Conservation (phyloP, 1,284 basidiomycete species). For the Cutaneotrichosporon daszewskae region DNA sequence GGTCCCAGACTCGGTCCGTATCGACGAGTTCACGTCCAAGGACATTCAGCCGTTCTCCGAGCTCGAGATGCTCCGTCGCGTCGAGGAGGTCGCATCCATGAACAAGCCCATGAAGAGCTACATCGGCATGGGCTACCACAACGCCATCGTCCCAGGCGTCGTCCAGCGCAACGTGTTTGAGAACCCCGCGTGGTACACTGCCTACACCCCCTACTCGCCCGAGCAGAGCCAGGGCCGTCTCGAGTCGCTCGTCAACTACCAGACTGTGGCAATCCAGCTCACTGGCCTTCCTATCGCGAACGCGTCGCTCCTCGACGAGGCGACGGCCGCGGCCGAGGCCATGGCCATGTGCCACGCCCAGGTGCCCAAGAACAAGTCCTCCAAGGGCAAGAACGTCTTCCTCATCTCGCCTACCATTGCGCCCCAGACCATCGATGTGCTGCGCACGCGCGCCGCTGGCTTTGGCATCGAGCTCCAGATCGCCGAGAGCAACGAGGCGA, state of each 20-base stretch:
- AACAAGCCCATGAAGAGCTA: constrained; percentile 86
- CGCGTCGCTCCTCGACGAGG: constrained; percentile 84
- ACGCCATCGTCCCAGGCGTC: constrained; percentile 86
- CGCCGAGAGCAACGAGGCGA: constrained; percentile 43
- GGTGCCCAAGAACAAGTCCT: constrained; percentile 46
- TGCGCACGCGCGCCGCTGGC: constrained; percentile 79
- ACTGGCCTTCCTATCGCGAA: constrained; percentile 94
- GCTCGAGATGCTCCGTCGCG: constrained; percentile 71
- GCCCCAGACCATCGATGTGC: constrained; percentile 80
- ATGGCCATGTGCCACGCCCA: constrained; percentile 49
- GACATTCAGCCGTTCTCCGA: constrained; percentile 73
- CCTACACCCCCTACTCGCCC: constrained; percentile 72
- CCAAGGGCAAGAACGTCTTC: constrained; percentile 75
- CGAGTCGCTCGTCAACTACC: constrained; percentile 94
- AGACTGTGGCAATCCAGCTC: constrained; percentile 92
- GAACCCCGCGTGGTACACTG: constrained; percentile 97
- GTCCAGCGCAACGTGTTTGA: constrained; percentile 93
- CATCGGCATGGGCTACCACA: constrained; percentile 97
- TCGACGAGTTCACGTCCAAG: constrained; percentile 53
- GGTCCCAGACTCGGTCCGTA: constrained; percentile 71
- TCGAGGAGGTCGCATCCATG: constrained; percentile 65
- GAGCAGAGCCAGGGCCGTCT: constrained; percentile 61
- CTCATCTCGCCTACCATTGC: constrained; percentile 74
- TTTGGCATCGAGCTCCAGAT: constrained; percentile 78
- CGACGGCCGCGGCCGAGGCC: constrained; percentile 86